phyloP scores from a whole-genome alignment of 2,329 filamentous ascomycete genomes.

The Gaeumannomyces sp. region DNA sequence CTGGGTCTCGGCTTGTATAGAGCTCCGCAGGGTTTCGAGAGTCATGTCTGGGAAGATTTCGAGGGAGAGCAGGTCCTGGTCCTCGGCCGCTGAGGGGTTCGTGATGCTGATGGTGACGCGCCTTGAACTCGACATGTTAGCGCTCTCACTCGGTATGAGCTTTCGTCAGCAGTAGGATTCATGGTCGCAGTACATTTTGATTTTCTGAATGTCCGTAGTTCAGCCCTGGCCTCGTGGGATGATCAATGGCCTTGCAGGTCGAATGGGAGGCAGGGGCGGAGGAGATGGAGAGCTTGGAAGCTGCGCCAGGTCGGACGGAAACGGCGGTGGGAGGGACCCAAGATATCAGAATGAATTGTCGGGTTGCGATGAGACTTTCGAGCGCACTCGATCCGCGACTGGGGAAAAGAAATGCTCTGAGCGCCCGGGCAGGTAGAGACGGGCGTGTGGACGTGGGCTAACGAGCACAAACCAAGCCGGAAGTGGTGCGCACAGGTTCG shows the following conservation, averaged over 20 bases:
- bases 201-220: not conserved
- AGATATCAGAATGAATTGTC: not conserved
- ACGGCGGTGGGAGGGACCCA: not conserved
- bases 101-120: constrained; percentile 82
- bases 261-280: too few relatives aligned
- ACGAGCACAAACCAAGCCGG: not conserved
- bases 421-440: not conserved
- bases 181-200: not conserved
- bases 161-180: not conserved
- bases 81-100: constrained; percentile 57
- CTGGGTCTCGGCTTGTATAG: constrained; percentile 76
- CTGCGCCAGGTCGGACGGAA: not conserved
- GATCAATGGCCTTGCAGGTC: not conserved
- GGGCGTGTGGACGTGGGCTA: too few relatives aligned
- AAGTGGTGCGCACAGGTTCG: not conserved
- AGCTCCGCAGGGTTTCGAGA: constrained; percentile 76
- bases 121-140: constrained; percentile 41
- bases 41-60: constrained; percentile 80
- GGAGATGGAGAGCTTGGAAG: not conserved
- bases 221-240: not conserved
- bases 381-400: not conserved
- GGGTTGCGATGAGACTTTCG: too few relatives aligned
- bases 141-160: not conserved
- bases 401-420: not conserved
- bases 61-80: constrained; percentile 72